phyloP scores from a whole-genome alignment of 441 rosid species.

The Geranium incanum region DNA sequence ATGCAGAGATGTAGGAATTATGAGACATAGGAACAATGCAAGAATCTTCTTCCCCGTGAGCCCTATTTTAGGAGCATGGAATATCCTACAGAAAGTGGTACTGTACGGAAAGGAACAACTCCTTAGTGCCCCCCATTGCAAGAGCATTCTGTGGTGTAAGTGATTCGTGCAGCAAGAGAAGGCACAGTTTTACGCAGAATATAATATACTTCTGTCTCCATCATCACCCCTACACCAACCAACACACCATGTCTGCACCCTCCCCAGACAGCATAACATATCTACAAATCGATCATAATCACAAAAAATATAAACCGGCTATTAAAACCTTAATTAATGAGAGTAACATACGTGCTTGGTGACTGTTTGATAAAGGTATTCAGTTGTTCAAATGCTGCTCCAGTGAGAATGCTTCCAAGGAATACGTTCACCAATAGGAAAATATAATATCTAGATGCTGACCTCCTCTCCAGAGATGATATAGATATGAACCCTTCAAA shows the following conservation, averaged over 20 bases:
- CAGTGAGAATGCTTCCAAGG: slow-evolving; percentile 59
- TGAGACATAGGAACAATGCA: not conserved
- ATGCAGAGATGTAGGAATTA: not conserved
- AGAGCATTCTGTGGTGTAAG: too few species aligned
- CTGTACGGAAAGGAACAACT: too few species aligned
- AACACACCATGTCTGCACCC: not conserved
- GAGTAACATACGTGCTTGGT: slow-evolving; percentile 46
- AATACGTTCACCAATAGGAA: slow-evolving; percentile 80
- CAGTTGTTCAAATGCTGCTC: slow-evolving; percentile 84
- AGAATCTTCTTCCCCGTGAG: too few species aligned
- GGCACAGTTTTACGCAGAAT: too few species aligned
- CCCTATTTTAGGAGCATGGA: too few species aligned
- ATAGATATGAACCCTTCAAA: slow-evolving; percentile 76
- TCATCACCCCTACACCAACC: too few species aligned
- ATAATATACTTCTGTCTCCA: too few species aligned
- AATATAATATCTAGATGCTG: slow-evolving; percentile 76
- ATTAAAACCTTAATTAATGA: not conserved
- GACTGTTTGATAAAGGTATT: slow-evolving; percentile 55
- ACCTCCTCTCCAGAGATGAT: slow-evolving; percentile 75
- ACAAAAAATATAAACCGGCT: not conserved
- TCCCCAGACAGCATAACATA: too few species aligned
- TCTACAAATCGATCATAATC: too few species aligned
- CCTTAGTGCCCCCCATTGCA: too few species aligned
- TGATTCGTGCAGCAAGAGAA: too few species aligned
- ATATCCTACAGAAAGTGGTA: too few species aligned